These are phyloP conservation scores for Conticribra weissflogii DNA, from an alignment of 108 stramenopile genomes.

Conservation along the genomic window DNA sequence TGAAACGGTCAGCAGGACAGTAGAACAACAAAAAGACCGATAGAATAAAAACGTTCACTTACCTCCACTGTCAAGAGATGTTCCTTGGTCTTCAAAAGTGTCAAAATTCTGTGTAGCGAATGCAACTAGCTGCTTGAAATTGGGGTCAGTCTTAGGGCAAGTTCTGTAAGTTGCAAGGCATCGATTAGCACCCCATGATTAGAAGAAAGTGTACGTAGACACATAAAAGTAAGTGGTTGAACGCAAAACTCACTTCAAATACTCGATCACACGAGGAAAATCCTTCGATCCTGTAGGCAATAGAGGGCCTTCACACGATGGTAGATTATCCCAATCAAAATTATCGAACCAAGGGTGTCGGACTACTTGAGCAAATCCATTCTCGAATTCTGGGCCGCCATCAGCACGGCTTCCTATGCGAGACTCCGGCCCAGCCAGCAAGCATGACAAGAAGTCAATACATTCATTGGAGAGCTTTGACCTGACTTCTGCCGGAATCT, in stretches of 20 bases:
- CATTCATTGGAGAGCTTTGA: conserved; percentile 81
- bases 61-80: conserved; percentile 65
- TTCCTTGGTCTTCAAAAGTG: conserved; percentile 89
- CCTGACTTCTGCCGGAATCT: conserved; percentile 83
- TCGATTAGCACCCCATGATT: too few relatives aligned
- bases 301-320: conserved; percentile 77
- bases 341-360: conserved; percentile 89
- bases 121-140: conserved; percentile 79
- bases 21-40: not conserved
- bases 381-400: conserved; percentile 79
- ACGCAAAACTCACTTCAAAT: conserved; percentile 74
- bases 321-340: conserved; percentile 87
- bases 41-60: not conserved
- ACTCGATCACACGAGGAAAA: conserved; percentile 81
- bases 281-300: conserved; percentile 81
- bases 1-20: not conserved
- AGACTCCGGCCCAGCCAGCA: conserved; percentile 86
- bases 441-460: conserved; percentile 87
- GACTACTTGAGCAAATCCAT: conserved; percentile 87
- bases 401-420: conserved; percentile 81
- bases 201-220: not conserved
- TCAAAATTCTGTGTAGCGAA: conserved; percentile 92
- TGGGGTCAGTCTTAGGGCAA: conserved; percentile 81
- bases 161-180: conserved; percentile 48
- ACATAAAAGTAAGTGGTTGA: not conserved